Conservation (phyloP, 352 stramenopile genomes). For the Bremia lactucae region DNA sequence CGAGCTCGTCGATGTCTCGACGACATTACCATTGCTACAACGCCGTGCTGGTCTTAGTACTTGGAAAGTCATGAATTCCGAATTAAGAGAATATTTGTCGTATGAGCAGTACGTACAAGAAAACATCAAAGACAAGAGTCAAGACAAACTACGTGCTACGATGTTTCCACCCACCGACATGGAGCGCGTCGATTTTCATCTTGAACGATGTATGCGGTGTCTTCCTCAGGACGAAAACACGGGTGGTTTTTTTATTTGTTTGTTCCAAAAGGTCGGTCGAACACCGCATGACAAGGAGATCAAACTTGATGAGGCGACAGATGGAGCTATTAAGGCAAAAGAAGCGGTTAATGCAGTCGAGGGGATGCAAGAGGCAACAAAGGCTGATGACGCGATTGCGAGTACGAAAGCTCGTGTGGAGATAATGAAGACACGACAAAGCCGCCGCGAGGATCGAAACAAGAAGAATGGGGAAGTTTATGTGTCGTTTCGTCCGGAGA, state of each 20-base stretch:
- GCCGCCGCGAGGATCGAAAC: slow-evolving; percentile 38
- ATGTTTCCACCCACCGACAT: slow-evolving; percentile 87
- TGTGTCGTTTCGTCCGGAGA: slow-evolving; percentile 45
- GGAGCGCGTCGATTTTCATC: slow-evolving; percentile 57
- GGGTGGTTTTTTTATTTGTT: slow-evolving; percentile 97
- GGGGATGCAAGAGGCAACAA: slow-evolving; percentile 8
- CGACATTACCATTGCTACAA: slow-evolving; percentile 74
- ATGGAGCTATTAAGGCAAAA: slow-evolving; percentile 3
- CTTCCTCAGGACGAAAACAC: slow-evolving; percentile 94
- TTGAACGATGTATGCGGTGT: slow-evolving; percentile 94
- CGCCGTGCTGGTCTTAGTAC: slow-evolving; percentile 75
- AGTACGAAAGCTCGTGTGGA: slow-evolving; percentile 7
- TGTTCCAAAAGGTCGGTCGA: slow-evolving; percentile 88
- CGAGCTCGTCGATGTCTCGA: slow-evolving; percentile 86
- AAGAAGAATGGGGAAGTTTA: slow-evolving; percentile 67
- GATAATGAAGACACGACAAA: slow-evolving; percentile 18
- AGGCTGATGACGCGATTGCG: slow-evolving; percentile 14
- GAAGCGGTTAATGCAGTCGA: slow-evolving; percentile 10
- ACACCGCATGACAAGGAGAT: slow-evolving; percentile 33
- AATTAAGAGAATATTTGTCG: slow-evolving; percentile 67
- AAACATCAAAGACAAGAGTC: slow-evolving; percentile 51
- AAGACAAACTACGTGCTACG: slow-evolving; percentile 68
- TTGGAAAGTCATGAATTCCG: slow-evolving; percentile 91
- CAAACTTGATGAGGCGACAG: slow-evolving; percentile 2
- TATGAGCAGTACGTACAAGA: slow-evolving; percentile 54